Evolutionary conservation across 2,329 filamentous ascomycete species (phyloP).

Genomic region (Myriangium duriaei): DNA sequence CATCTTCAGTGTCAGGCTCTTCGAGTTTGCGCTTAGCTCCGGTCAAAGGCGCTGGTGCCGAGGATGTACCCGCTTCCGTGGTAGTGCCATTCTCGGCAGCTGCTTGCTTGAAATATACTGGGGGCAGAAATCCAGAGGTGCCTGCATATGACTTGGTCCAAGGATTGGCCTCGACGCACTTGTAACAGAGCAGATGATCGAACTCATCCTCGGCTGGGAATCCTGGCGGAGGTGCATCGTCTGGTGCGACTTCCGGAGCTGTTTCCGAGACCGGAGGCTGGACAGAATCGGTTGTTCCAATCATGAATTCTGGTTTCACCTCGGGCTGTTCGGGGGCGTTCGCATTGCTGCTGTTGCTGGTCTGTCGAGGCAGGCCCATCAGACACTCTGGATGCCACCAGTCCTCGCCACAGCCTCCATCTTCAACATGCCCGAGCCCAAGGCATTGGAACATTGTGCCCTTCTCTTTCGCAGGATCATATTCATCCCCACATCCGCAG

Average conservation of each 20-base stretch:
- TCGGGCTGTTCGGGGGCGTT: constrained; percentile 14
- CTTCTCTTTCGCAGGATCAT: constrained; percentile 78
- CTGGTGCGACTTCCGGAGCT: constrained; percentile 34
- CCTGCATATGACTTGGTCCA: constrained; percentile 89
- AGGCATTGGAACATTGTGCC: constrained; percentile 98
- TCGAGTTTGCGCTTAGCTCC: constrained; percentile 37
- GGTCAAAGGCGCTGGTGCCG: neutral
- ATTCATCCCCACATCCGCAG: constrained; percentile 78
- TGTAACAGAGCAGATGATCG: constrained; percentile 84
- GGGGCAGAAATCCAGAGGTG: constrained; percentile 62
- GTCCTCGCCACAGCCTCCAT: constrained; percentile 87
- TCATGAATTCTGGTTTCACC: constrained; percentile 9
- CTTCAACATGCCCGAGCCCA: constrained; percentile 65
- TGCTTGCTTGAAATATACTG: constrained; percentile 38
- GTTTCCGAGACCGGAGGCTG: constrained; percentile 23
- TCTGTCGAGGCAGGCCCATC: constrained; percentile 63
- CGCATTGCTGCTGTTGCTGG: constrained; percentile 32
- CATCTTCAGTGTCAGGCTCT: constrained; percentile 14
- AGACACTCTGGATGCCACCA: constrained; percentile 96
- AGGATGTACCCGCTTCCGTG: neutral
- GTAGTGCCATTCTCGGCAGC: neutral
- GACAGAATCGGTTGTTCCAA: constrained; percentile 20
- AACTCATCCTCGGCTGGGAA: constrained; percentile 87
- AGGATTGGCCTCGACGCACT: constrained; percentile 73
- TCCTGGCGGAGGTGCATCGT: constrained; percentile 54